Percentiles rank a stretch among this genome's conserved stretches.
Conservation (phyloP, 2,329 filamentous ascomycete species). For the Colletotrichum sansevieriae region DNA sequence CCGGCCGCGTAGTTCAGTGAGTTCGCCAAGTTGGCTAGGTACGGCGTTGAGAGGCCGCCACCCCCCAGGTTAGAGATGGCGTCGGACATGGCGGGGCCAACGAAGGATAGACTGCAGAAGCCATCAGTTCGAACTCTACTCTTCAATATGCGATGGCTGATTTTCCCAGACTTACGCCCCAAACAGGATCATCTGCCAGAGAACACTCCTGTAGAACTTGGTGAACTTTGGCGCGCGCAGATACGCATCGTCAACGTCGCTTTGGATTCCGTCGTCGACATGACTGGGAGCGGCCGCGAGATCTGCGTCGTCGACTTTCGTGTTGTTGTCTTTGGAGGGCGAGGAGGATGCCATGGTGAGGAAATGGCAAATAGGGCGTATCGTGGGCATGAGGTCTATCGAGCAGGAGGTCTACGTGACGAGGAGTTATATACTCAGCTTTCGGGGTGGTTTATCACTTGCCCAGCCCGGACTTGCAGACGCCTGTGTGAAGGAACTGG, state of each 20-base stretch:
- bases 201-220: slow-evolving; percentile 27
- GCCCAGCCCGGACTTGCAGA: not conserved
- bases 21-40: slow-evolving; percentile 33
- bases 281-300: slow-evolving; percentile 10
- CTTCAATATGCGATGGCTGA: not conserved
- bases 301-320: slow-evolving; percentile 8
- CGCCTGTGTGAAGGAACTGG: not conserved
- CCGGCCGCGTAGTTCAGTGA: slow-evolving; percentile 26
- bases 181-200: slow-evolving; percentile 35
- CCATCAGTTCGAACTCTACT: not conserved
- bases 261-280: not conserved
- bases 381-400: not conserved
- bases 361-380: not conserved
- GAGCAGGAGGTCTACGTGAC: not conserved
- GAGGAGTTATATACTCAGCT: slow-evolving; percentile 12
- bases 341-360: slow-evolving; percentile 17
- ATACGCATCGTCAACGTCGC: slow-evolving; percentile 18
- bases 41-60: slow-evolving; percentile 32
- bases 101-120: slow-evolving; percentile 22
- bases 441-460: not conserved
- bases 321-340: slow-evolving; percentile 9
- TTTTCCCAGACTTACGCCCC: slow-evolving; percentile 9
- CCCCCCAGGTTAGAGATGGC: slow-evolving; percentile 37
- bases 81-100: slow-evolving; percentile 35
- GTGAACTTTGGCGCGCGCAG: slow-evolving; percentile 9